Evolutionary conservation across 257 asterid species (phyloP), one percentile per base, ranked within the genome.

Genomic region (Ilex asprella): DNA sequence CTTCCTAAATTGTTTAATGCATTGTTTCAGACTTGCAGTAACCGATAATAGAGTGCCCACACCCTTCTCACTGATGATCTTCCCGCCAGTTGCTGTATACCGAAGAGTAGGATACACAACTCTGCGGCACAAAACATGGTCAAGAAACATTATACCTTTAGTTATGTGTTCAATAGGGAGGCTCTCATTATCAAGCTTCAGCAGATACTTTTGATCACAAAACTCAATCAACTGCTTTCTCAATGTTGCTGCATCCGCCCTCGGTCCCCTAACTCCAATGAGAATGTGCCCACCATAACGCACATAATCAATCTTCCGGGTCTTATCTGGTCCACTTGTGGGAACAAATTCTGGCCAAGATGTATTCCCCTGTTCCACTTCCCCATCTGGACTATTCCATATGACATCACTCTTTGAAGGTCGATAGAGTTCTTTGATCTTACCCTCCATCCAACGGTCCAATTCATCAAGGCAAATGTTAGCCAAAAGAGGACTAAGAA

Each of bases 291-390:
- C 97, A 21, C 99, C 97, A 65, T 70, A 87, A 58, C 97, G 95
- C 55, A 92, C 79, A 71, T 86, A 89, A 68, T 92, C 99, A 49
- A 92, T 85, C 68, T 92, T 92, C 82, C 94, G 66, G 27, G 97
- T 92, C 80, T 89, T 92, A 74, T 92, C 97, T 2, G 96, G 99
- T 12, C 99, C 97, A 62, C 96, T 89, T 1, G 97, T 86, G 2
- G 97, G 99, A 30, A 92, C 99, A 67, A 92, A 92, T 67, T 92
- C 97, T 1, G 99, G 97, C 99, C 99, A 92, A 32, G 99, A 92
- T 30, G 97, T 92, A 68, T 87, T 92, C 35, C 96, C 97, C 66
- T 89, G 97, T 58, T 92, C 96, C 7, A 75, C 78, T 70, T 91
- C 95, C 56, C 90, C 95, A 13, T 84, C 86, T 4, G 93, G 82